Percentiles rank a stretch among this genome's conserved stretches.
These are phyloP conservation scores for Ganoderma multipileum DNA, from an alignment of 1,284 basidiomycete genomes.

Conservation along the genomic window DNA sequence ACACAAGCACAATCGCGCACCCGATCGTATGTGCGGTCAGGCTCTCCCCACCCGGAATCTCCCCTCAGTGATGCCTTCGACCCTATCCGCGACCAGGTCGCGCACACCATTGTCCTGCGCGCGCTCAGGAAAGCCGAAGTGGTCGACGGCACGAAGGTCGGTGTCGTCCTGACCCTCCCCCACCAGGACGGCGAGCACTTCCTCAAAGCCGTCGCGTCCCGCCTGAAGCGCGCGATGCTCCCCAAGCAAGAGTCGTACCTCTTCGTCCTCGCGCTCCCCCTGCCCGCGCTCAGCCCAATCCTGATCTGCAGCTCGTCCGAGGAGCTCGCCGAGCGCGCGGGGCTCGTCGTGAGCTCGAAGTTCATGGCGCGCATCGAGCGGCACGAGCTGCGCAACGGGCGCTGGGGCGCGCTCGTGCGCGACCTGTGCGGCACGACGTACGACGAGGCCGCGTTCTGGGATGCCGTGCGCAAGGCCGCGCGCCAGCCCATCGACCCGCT, in stretches of 20 bases:
- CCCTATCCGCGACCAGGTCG: constrained; percentile 67
- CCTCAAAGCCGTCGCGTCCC: constrained; percentile 55
- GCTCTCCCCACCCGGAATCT: background rate
- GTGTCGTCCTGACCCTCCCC: constrained; percentile 63
- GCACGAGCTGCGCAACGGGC: constrained; percentile 34
- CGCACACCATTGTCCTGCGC: constrained; percentile 62
- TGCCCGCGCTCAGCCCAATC: constrained; percentile 43
- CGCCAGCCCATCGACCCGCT: constrained; percentile 64
- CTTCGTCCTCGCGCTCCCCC: constrained; percentile 55
- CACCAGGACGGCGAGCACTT: constrained; percentile 60
- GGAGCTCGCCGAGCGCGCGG: constrained; percentile 64
- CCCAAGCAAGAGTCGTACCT: constrained; percentile 51
- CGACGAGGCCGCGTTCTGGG: constrained; percentile 69
- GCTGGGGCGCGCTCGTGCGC: constrained; percentile 56
- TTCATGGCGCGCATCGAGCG: constrained; percentile 62
- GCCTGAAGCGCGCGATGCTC: constrained; percentile 34
- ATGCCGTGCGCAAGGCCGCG: constrained; percentile 66
- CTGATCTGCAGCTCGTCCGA: constrained; percentile 62
- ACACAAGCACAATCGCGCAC: background rate
- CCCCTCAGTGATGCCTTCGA: constrained; percentile 50
- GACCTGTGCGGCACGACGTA: constrained; percentile 59
- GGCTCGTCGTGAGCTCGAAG: constrained; percentile 67
- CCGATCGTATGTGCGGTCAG: background rate
- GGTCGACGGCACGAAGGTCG: constrained; percentile 58
- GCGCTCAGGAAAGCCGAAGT: constrained; percentile 56